Base-by-base conservation (phyloP, 2,329 filamentous ascomycete species). In the Amylocarpus encephaloides region DNA sequence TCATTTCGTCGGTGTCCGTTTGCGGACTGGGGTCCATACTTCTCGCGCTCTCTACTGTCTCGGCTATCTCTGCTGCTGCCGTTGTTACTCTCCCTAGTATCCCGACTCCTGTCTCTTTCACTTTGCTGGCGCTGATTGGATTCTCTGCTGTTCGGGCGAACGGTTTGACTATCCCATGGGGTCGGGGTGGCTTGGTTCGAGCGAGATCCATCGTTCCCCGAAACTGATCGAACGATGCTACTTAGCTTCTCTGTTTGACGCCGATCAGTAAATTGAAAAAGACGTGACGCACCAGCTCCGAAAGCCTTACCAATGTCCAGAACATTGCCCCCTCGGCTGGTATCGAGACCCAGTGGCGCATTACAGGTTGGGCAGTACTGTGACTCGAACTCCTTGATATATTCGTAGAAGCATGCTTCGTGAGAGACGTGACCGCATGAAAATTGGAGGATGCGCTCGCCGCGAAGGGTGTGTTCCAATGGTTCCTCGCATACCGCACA, bases 331-430 rank as follows among this genome's bases (percentile, higher is more conserved):
- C 90, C 90, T 56, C 93, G 81, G 67, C 88, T 95, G 6, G 90
- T 85, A 70, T 98, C 93, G 39, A 98, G 74, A 55, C 91, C 89
- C 46, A 98, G 73, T 16, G 93, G 90, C 57, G 91, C 87, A 73
- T 95, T 86, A 70, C 93, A 98, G 58, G 88, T 86, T 26, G 93
- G 93, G 70, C 93, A 98, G 64, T 89, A 91, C 64, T 97, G 90
- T 47, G 88, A 88, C 60, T 97, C 91, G 52, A 92, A 87, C 65
- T 96, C 92, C 64, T 88, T 87, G 62, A 98, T 95, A 66, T 94
- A 96, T 70, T 98, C 93, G 71, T 97, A 97, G 67, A 98, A 97
- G 71, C 93, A 98, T 33, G 92, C 93, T 69, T 97, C 93, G 67
- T 98, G 93, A 10, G 92, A 90, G 53, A 98, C 92, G 70, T 98